Evolutionary conservation across 441 rosid species (phyloP).

Genomic region (Gossypium davidsonii): DNA sequence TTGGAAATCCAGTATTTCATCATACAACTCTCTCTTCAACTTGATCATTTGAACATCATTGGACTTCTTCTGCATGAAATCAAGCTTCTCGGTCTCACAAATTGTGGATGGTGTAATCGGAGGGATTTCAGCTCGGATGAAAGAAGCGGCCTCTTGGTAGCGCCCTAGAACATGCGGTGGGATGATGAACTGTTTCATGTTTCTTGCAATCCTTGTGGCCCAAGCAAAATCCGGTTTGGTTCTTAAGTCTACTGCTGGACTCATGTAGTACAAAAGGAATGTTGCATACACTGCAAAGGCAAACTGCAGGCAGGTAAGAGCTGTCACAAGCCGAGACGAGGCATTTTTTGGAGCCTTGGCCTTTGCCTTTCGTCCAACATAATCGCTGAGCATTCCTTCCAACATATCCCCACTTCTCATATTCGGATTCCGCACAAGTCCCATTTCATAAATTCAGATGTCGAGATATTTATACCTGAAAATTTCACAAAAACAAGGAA

Average conservation of each 20-base stretch:
- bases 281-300: conserved; percentile 88
- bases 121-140: conserved; percentile 25
- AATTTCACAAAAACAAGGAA: background rate
- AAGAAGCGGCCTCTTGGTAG: conserved; percentile 54
- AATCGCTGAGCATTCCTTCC: conserved; percentile 70
- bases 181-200: conserved; percentile 66
- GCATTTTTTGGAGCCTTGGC: conserved; percentile 29
- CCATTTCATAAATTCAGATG: conserved; percentile 37
- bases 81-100: conserved; percentile 84
- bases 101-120: conserved; percentile 41
- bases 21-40: conserved; percentile 68
- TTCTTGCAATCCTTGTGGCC: conserved; percentile 73
- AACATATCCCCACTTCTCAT: conserved; percentile 60
- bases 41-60: conserved; percentile 67
- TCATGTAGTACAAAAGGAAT: conserved; percentile 77
- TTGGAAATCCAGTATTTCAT: conserved; percentile 58
- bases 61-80: conserved; percentile 84
- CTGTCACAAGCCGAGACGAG: conserved; percentile 58
- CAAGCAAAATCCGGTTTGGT: conserved; percentile 78
- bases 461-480: conserved; percentile 12
- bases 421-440: conserved; percentile 44
- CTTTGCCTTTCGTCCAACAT: conserved; percentile 47
- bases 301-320: conserved; percentile 70
- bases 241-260: conserved; percentile 68
- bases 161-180: conserved; percentile 56